Evolutionary conservation across 176 grass and related monocot genomes (phyloP).

Genomic region (Coix lacrymajobi): DNA sequence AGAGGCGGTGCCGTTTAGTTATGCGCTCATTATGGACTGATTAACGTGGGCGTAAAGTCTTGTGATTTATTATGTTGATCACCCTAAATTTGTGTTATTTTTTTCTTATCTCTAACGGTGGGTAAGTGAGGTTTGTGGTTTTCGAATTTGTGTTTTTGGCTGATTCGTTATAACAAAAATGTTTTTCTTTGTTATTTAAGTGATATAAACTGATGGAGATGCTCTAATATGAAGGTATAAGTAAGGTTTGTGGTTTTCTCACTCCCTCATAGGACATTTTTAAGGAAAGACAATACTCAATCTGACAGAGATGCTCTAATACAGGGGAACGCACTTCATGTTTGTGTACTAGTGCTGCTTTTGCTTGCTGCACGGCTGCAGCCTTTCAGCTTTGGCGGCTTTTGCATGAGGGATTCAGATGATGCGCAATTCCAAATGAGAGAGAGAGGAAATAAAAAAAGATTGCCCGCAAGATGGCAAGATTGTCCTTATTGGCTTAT

Average conservation of each 20-base stretch:
- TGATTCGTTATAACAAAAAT: neutral
- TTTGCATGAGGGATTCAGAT: neutral
- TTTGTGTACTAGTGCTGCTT: neutral
- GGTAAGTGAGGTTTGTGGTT: too few relatives aligned
- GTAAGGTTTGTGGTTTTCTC: neutral
- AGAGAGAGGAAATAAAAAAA: neutral
- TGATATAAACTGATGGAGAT: too few relatives aligned
- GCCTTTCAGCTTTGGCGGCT: neutral
- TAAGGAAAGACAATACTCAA: too few relatives aligned
- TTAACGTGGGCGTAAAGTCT: slow-evolving; percentile 7
- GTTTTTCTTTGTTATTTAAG: too few relatives aligned
- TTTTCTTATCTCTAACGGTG: neutral
- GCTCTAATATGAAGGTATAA: too few relatives aligned
- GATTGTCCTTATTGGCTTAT: too few relatives aligned
- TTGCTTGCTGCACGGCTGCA: neutral
- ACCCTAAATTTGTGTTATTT: neutral
- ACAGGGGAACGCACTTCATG: neutral
- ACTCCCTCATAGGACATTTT: too few relatives aligned
- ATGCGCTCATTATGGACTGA: neutral
- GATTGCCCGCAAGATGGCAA: too few relatives aligned
- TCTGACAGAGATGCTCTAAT: too few relatives aligned
- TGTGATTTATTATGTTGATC: neutral
- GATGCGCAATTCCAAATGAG: neutral
- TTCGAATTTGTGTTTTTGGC: neutral
- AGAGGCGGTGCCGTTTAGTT: slow-evolving; percentile 2